Percentiles rank a stretch among this genome's conserved stretches.
phyloP scores from a whole-genome alignment of 1,139 yeast species.

The Saccharomycopsis hybrid region DNA sequence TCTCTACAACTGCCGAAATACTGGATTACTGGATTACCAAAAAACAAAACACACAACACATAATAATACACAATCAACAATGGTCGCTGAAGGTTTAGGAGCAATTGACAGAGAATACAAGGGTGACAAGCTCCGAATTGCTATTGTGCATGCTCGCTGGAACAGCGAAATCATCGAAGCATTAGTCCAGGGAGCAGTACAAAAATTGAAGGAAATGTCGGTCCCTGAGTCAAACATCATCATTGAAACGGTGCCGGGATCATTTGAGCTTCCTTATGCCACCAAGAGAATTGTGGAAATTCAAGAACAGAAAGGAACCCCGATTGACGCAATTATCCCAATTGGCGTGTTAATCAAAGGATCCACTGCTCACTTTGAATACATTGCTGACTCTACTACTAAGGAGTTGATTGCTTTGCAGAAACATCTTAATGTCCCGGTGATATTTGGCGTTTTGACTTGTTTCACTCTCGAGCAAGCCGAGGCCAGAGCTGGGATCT shows the following conservation, averaged over 20 bases:
- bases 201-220: conserved; percentile 53
- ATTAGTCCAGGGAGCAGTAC: conserved; percentile 70
- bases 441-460: conserved; percentile 88
- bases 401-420: conserved; percentile 81
- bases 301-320: conserved; percentile 38
- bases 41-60: too few relatives aligned
- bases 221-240: conserved; percentile 72
- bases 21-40: too few relatives aligned
- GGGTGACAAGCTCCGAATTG: conserved; percentile 61
- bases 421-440: conserved; percentile 64
- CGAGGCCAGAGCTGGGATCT: conserved; percentile 84
- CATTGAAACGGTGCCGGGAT: conserved; percentile 86
- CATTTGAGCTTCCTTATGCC: conserved; percentile 88
- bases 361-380: conserved; percentile 96
- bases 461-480: conserved; percentile 95
- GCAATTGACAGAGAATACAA: conserved; percentile 64
- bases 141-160: conserved; percentile 96
- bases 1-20: too few relatives aligned
- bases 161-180: conserved; percentile 70
- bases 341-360: conserved; percentile 96
- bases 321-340: conserved; percentile 82
- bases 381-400: conserved; percentile 87
- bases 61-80: conserved; percentile 24
- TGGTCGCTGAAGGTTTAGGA: conserved; percentile 83
- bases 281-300: conserved; percentile 44